Base-by-base conservation (phyloP, 2,329 filamentous ascomycete genomes). In the Penicillium expansum region DNA sequence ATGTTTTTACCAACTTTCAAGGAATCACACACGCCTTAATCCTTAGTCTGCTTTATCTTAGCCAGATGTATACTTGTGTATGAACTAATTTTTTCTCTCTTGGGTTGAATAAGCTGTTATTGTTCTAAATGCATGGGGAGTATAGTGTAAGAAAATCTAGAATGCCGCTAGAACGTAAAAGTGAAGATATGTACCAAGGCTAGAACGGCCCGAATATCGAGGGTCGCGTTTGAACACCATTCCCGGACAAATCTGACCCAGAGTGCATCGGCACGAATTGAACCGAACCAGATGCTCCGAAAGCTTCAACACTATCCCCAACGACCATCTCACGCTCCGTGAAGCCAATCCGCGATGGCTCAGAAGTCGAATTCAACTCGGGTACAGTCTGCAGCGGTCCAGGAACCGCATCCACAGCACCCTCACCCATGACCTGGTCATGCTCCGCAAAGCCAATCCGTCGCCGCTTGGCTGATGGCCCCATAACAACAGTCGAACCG, bases 371-470 rank as follows among this genome's bases (percentile, higher is more conserved):
- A 33, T n/a, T 22, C 18, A 3, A 14, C 27, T 4, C 4, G 18
- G 37, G 16, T 5, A 24, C 20, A 22, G 29, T 4, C 29, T 32
- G 44, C 20, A 33, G 20, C 27, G 27, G 14, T 22, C 2, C n/a
- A 32, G 14, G 18, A 33, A 7, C 16, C 20, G 29, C 6, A 44
- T 13, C 33, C 9, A 22, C 18, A 18, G 24, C 5, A 29, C 14
- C 13, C n/a, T 44, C 38, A 16, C 18, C 27, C 32, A 52, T 30
- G 7, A 59, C 30, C n/a, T 52, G 45, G 2, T 45, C 37, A 37
- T 22, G 32, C 2, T 32, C 42, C 18, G 56, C 59, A 47, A 64
- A 64, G 0, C 51, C 57, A 45, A 63, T 52, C 1, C 59, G 52
- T 9, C 44, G 33, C 14, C 47, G 45, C 42, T 53, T 57, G 13